A percentile compares a stretch with the other conserved stretches of the same genome.
Evolutionary conservation across 306 rosid genomes (phyloP).

Genomic region (Gleditsia sinensis): DNA sequence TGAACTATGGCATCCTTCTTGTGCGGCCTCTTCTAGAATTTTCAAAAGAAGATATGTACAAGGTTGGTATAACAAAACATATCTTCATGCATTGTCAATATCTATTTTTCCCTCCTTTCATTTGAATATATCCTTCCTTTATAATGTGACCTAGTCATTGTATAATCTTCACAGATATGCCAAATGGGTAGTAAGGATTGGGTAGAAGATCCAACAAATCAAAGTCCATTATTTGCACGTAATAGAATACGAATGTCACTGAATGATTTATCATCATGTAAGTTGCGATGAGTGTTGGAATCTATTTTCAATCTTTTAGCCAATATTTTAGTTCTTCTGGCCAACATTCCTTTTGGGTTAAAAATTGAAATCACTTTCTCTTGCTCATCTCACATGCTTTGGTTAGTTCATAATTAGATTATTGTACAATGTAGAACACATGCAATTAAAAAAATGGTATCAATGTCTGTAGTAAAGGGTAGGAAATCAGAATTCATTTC

Average conservation of each 20-base stretch:
- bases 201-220: conserved; percentile 97
- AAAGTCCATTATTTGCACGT: conserved; percentile 68
- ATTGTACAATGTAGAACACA: not conserved
- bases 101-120: not conserved
- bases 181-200: conserved; percentile 63
- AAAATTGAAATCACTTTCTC: not conserved
- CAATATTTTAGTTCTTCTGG: conserved; percentile 11
- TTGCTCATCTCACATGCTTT: conserved; percentile 10
- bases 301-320: not conserved
- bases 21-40: conserved; percentile 87
- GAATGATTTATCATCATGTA: conserved; percentile 61
- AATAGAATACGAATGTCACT: conserved; percentile 80
- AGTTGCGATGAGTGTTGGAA: conserved; percentile 36
- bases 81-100: conserved; percentile 7
- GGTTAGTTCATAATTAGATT: not conserved
- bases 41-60: conserved; percentile 85
- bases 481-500: not conserved
- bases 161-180: conserved; percentile 64
- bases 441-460: not conserved
- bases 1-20: conserved; percentile 62
- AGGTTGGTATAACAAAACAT: conserved; percentile 49
- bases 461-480: not conserved
- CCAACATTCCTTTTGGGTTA: not conserved
- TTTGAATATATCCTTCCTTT: conserved; percentile 4
- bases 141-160: conserved; percentile 5